Evolutionary conservation across 2,329 filamentous ascomycete genomes (phyloP), one percentile per base, ranked within the genome.

Genomic region (Xylaria polymorpha): DNA sequence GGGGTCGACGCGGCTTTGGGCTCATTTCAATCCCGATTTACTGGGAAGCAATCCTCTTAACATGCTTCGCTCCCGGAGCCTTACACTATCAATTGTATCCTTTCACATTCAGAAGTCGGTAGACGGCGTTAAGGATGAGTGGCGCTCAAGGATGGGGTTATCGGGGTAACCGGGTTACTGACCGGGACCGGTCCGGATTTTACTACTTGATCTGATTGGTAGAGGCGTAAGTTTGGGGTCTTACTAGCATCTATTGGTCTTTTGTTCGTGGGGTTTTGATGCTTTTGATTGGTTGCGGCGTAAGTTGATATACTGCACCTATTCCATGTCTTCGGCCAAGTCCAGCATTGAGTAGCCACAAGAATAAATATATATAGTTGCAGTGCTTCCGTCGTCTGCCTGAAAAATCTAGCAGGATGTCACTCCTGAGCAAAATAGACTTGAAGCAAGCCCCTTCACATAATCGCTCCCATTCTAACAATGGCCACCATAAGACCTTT

Each of bases 401-500:
- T 10, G 10, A 25, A 56, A 4, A 48, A 46, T 56, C n/a, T 10
- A n/a, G 18, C 1, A n/a, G 25, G 4, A 29, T 9, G 12, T 55
- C 25, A 35, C 12, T 15, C 18, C 35, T 14, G n/a, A 56, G n/a
- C 2, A 32, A 35, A 9, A 41, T 55, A 35, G n/a, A 46, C 37
- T 25, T 25, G 20, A 2, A 22, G 18, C 5, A 53, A 32, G 5
- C 6, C 25, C 20, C 25, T 18, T 12, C 37, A 35, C 18, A 29
- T 2, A 20, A 20, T 18, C 14, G 25, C 18, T 20, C 29, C n/a
- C 39, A 29, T 58, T 41, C 53, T 25, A 48, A 32, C 43, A 6
- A 66, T 67, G 64, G n/a, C 64, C 22, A 7, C 41, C 29, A 22
- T 62, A 32, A 56, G 51, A 57, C 58, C 58, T 3, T 67, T 57